phyloP scores from a whole-genome alignment of 805 yeast genomes.

The Lipomyces orientalis region DNA sequence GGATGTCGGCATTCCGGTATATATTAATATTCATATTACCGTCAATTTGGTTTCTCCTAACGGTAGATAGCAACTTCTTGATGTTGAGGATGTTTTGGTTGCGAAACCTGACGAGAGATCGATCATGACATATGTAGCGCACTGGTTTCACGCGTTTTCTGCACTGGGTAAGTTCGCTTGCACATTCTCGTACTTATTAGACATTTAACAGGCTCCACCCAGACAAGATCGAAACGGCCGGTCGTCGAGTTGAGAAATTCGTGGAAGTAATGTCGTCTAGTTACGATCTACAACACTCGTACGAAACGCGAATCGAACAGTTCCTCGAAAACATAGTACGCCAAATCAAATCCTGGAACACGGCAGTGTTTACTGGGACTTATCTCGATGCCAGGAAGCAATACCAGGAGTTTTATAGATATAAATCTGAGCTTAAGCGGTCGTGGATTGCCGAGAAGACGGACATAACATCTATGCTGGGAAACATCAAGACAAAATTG shows the following conservation, averaged over 20 bases:
- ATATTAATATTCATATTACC: neutral
- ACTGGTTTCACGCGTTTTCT: conserved; percentile 60
- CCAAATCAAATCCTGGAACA: conserved; percentile 42
- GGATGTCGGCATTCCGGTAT: conserved; percentile 53
- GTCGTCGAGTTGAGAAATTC: conserved; percentile 48
- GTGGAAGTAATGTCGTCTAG: conserved; percentile 46
- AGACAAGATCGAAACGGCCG: conserved; percentile 48
- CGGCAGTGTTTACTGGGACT: conserved; percentile 38
- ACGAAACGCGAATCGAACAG: conserved; percentile 44
- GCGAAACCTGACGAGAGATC: conserved; percentile 65
- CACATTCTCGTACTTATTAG: conserved; percentile 19
- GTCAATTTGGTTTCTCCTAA: neutral
- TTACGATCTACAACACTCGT: conserved; percentile 44
- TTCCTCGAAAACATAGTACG: conserved; percentile 41
- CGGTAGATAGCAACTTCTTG: conserved; percentile 50
- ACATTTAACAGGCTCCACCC: neutral
- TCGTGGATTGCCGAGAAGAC: conserved; percentile 49
- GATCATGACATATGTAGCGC: conserved; percentile 61
- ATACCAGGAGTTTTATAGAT: conserved; percentile 41
- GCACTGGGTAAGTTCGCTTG: conserved; percentile 33
- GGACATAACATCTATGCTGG: conserved; percentile 46
- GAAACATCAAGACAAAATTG: conserved; percentile 48
- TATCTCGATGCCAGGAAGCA: conserved; percentile 43
- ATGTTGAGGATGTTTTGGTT: conserved; percentile 58
- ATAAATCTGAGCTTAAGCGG: conserved; percentile 45